A percentile compares a stretch with the other conserved stretches of the same genome.
Evolutionary conservation across 2,329 filamentous ascomycete genomes (phyloP).

Genomic region (Xenoacremonium recifei): DNA sequence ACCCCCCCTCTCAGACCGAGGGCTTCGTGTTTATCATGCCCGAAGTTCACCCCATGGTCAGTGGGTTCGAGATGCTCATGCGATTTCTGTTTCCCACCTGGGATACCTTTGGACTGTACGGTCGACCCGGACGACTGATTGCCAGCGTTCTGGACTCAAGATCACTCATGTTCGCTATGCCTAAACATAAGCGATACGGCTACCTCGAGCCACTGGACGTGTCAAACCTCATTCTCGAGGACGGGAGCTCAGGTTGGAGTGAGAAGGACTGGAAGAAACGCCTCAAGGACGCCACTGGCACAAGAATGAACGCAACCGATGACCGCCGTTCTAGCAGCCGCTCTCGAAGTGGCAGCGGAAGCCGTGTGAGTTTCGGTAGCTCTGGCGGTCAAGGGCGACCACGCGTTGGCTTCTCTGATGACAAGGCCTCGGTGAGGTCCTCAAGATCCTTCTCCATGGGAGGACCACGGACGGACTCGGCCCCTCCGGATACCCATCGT

Average conservation of each 20-base stretch:
- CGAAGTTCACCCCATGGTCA: conserved; percentile 86
- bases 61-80: conserved; percentile 93
- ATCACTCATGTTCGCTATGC: conserved; percentile 98
- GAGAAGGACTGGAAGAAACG: conserved; percentile 88
- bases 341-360: conserved; percentile 56
- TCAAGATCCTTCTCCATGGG: conserved; percentile 52
- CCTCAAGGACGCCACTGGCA: conserved; percentile 83
- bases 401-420: conserved; percentile 60
- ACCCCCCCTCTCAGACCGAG: conserved; percentile 74
- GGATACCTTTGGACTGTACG: conserved; percentile 90
- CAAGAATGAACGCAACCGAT: conserved; percentile 67
- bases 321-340: conserved; percentile 42
- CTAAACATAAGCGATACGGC: conserved; percentile 80
- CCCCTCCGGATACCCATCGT: conserved; percentile 42
- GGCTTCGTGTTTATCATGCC: conserved; percentile 99
- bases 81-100: conserved; percentile 91
- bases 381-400: conserved; percentile 25
- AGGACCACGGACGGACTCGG: conserved; percentile 49
- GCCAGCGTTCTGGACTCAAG: conserved; percentile 83
- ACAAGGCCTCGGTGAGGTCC: conserved; percentile 47
- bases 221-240: conserved; percentile 71
- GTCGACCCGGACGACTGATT: conserved; percentile 80
- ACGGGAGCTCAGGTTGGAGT: conserved; percentile 74
- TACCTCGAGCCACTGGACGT: conserved; percentile 91
- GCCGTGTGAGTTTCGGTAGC: conserved; percentile 56